phyloP scores from a whole-genome alignment of 1,139 yeast genomes.

The Eremothecium sinecaudum region DNA sequence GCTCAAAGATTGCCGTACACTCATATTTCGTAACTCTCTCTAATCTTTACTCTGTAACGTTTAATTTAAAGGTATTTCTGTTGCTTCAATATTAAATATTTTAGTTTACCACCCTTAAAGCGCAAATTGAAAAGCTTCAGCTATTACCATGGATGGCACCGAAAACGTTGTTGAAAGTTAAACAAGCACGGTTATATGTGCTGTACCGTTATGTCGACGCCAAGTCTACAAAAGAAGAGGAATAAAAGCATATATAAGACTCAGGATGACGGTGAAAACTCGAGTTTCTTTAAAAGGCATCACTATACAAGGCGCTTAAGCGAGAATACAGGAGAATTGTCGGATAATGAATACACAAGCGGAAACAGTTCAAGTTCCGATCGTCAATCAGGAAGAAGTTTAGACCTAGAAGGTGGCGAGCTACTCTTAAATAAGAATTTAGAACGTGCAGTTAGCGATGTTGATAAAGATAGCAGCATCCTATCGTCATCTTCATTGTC shows the following conservation, averaged over 20 bases:
- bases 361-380: not conserved
- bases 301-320: not conserved
- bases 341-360: conserved; percentile 1
- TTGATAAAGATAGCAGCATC: not conserved
- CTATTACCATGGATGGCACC: no score
- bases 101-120: no score
- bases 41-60: no score
- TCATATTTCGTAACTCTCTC: no score
- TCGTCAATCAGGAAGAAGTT: not conserved
- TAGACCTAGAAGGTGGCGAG: not conserved
- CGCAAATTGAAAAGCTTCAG: no score
- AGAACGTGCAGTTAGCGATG: not conserved
- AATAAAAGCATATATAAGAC: not conserved
- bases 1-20: no score
- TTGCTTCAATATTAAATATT: no score
- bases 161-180: no score
- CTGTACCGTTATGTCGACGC: no score
- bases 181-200: no score
- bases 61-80: no score
- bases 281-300: conserved; percentile 1
- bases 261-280: conserved; percentile 1
- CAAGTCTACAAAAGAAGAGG: conserved; percentile 1
- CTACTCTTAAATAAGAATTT: not conserved
- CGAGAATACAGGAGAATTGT: not conserved
- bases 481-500: not conserved